Evolutionary conservation across 2,329 filamentous ascomycete genomes (phyloP), one percentile per base, ranked within the genome.

Genomic region (Penicillium fuscoglaucum): DNA sequence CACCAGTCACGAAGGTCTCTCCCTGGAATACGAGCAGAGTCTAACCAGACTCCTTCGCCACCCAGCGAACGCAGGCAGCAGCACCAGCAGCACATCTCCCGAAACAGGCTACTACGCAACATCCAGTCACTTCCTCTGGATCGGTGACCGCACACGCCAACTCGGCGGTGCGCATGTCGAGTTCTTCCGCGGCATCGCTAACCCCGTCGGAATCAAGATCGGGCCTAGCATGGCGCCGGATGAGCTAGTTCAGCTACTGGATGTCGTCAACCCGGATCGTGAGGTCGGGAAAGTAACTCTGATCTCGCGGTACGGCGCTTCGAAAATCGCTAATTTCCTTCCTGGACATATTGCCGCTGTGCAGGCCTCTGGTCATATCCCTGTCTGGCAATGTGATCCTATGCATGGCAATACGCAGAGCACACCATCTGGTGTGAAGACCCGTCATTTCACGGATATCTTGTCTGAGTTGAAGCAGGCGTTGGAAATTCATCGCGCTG

Each of bases 301-400:
- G 50, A 99, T 99, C 73, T 98, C 95, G 0, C 89, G 95, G 40
- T 98, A 98, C 78, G 95, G 95, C 60, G 90, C 90, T 17, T 79
- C 80, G 43, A 90, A 90, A 66, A 91, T 99, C 43, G 81, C 85
- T 50, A 77, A 83, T 6, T 85, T 96, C 62, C 84, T 99, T 0
- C 91, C 92, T 0, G 82, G 80, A 9, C 95, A 98, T 76, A 98
- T 99, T 72, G 86, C 89, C 66, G 91, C 91, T 39, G 93, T 99
- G 28, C 89, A 95, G 74, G 83, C 83, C 67, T 93, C 90, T 57
- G 91, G 83, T 0, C 86, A 89, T 70, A 69, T 82, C 24, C 91
- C 96, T 4, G 91, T 97, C 67, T 98, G 93, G 93, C 95, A 98
- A 79, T 98, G 93, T 78, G 95, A 99, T 77, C 95, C 95, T 24